Conservation (phyloP, 1,284 basidiomycete genomes). For the Papiliotrema flavescens region DNA sequence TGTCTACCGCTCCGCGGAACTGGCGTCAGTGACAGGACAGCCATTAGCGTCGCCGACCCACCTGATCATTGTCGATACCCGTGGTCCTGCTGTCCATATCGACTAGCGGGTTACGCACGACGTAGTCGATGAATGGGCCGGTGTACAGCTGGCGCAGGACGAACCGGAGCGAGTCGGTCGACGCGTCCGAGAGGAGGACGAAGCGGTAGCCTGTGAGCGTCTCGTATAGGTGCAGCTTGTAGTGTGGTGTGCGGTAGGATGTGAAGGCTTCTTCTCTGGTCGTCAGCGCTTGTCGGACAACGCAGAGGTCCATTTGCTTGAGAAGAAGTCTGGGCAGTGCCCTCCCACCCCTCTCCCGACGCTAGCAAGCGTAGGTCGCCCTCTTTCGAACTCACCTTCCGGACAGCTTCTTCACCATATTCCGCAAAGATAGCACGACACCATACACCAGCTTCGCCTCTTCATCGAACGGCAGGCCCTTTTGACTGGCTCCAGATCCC, state of each 20-base stretch:
- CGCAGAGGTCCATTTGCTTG: too few relatives aligned
- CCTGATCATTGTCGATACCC: conserved; percentile 80
- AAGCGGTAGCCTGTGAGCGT: conserved; percentile 92
- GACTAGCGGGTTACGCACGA: conserved; percentile 84
- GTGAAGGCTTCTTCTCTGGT: conserved; percentile 83
- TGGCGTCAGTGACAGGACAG: conserved; percentile 51
- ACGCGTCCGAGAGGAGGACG: conserved; percentile 85
- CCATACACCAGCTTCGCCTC: conserved; percentile 98
- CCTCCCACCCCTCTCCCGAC: not conserved
- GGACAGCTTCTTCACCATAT: conserved; percentile 92
- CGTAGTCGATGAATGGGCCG: conserved; percentile 91
- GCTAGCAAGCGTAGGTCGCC: not conserved
- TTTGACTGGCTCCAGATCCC: not conserved
- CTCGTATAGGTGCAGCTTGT: conserved; percentile 91
- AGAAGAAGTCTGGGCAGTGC: not conserved
- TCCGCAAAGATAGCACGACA: conserved; percentile 83
- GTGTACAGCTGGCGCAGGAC: conserved; percentile 82
- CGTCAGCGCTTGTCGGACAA: not conserved
- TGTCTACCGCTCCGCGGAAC: conserved; percentile 76
- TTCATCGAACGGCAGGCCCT: conserved; percentile 82
- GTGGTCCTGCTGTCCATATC: conserved; percentile 72
- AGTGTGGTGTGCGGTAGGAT: conserved; percentile 83
- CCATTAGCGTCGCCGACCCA: conserved; percentile 16
- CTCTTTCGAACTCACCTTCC: conserved; percentile 62
- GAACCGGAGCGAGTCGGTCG: conserved; percentile 73